A percentile compares a stretch with the other conserved stretches of the same genome.
phyloP scores from a whole-genome alignment of 495 filamentous ascomycete species.

The Xylaria telfairii region DNA sequence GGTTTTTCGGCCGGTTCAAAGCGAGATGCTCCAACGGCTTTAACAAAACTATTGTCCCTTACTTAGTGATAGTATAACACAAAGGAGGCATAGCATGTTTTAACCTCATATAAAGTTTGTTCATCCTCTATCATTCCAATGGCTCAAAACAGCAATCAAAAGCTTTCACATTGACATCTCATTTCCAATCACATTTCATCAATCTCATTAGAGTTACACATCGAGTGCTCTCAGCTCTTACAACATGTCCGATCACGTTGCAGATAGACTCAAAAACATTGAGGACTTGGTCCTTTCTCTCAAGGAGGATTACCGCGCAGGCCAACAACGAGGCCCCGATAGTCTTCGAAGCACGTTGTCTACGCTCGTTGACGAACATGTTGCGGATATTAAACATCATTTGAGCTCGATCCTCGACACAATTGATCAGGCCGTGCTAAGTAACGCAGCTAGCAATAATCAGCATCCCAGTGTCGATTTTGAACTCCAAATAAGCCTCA shows the following conservation, averaged over 20 bases:
- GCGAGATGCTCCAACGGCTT: not conserved
- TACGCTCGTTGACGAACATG: not conserved
- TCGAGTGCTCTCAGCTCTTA: not conserved
- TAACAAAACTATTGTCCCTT: not conserved
- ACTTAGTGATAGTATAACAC: too few relatives aligned
- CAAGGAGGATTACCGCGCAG: not conserved
- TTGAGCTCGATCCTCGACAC: not conserved
- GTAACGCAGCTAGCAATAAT: not conserved
- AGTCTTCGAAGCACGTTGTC: not conserved
- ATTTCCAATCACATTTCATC: not conserved
- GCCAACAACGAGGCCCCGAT: not conserved
- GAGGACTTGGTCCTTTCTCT: not conserved
- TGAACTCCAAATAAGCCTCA: not conserved
- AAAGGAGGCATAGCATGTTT: too few relatives aligned
- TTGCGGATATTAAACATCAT: not conserved
- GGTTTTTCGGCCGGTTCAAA: not conserved
- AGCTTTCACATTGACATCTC: not conserved
- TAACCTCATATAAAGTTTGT: conserved; percentile 4
- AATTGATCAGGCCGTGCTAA: not conserved
- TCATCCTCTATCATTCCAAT: not conserved
- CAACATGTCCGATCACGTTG: not conserved
- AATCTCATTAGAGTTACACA: not conserved
- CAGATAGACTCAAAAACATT: not conserved
- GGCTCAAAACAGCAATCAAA: not conserved
- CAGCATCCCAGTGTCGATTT: not conserved